Conservation (phyloP, 352 stramenopile genomes). For the Globisporangium yorkense region DNA sequence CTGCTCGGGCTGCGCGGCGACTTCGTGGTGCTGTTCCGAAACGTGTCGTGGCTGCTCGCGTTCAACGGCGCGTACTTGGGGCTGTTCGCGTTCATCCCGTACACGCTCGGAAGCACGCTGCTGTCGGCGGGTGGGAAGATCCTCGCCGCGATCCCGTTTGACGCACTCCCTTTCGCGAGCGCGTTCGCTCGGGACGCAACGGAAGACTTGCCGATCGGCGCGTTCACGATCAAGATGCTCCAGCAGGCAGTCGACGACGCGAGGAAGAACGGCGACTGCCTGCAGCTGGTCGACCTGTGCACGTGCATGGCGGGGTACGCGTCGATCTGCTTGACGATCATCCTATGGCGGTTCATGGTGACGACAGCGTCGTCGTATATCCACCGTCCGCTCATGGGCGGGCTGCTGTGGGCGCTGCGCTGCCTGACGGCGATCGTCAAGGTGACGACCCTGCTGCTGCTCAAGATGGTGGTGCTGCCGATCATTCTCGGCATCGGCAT, state of each 20-base stretch:
- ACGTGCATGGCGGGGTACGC: conserved; percentile 77
- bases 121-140: conserved; percentile 68
- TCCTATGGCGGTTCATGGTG: conserved; percentile 84
- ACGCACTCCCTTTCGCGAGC: conserved; percentile 15
- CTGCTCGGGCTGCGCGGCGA: conserved; percentile 95
- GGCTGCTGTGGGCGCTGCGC: conserved; percentile 70
- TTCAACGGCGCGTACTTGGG: conserved; percentile 97
- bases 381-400: conserved; percentile 73
- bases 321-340: conserved; percentile 79
- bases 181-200: conserved; percentile 16
- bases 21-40: conserved; percentile 91
- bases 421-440: conserved; percentile 89
- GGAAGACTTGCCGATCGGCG: conserved; percentile 13
- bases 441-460: conserved; percentile 92
- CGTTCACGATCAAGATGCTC: conserved; percentile 51
- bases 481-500: conserved; percentile 92
- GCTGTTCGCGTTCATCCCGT: conserved; percentile 95
- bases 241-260: conserved; percentile 48
- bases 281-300: conserved; percentile 81
- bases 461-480: conserved; percentile 98
- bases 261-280: conserved; percentile 63
- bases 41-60: conserved; percentile 95
- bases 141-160: conserved; percentile 37
- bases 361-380: conserved; percentile 80
- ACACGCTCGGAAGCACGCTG: conserved; percentile 90